These are phyloP conservation scores for Casaregolazyma suthepensis DNA, from an alignment of 1,139 yeast species.

Conservation along the genomic window DNA sequence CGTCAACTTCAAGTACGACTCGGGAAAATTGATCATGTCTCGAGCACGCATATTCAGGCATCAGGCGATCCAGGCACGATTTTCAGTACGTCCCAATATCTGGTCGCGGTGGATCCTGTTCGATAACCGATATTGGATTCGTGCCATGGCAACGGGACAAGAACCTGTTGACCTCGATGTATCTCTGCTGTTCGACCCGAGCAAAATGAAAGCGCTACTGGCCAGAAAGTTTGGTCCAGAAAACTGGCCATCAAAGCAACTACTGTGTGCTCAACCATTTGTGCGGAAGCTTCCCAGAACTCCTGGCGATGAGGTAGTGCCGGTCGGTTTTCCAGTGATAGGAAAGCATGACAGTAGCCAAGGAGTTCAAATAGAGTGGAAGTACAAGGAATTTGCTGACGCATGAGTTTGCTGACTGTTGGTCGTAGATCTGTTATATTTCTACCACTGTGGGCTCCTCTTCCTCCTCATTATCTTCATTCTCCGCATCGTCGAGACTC, in stretches of 20 bases:
- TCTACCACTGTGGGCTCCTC: conserved; percentile 13
- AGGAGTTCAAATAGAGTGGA: conserved; percentile 15
- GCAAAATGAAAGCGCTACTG: background rate
- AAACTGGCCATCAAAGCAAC: conserved; percentile 1
- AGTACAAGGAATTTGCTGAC: conserved; percentile 10
- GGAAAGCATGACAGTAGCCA: conserved; percentile 6
- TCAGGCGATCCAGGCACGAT: background rate
- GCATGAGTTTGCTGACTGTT: background rate
- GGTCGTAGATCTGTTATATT: background rate
- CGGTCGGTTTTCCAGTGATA: conserved; percentile 17
- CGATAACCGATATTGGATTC: conserved; percentile 29
- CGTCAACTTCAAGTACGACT: background rate
- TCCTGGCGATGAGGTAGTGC: background rate
- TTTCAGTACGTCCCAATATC: background rate
- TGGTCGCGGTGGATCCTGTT: conserved; percentile 25
- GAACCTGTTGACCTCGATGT: background rate
- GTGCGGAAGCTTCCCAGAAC: background rate
- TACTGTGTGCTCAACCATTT: conserved; percentile 5
- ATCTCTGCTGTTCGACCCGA: background rate
- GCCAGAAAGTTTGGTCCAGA: background rate
- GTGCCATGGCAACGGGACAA: conserved; percentile 10
- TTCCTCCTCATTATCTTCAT: conserved; percentile 16
- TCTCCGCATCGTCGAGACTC: conserved; percentile 8
- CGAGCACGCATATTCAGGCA: conserved; percentile 4
- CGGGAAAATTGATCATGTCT: background rate